Evolutionary conservation across 2,329 filamentous ascomycete species (phyloP).

Genomic region (Cladophialophora psammophila): DNA sequence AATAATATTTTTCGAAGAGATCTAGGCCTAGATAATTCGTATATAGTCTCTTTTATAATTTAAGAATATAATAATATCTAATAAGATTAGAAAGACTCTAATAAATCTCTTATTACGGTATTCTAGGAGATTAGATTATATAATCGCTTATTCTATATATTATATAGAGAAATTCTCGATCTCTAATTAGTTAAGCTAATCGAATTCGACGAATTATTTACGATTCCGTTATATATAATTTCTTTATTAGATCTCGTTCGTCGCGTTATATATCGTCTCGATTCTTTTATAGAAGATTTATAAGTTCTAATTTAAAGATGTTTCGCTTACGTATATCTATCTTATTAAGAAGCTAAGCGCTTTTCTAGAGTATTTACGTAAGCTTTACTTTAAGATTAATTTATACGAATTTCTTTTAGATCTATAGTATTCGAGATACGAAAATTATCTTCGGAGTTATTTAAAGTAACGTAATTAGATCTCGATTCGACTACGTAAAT

Average conservation of each 20-base stretch:
- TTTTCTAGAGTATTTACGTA: neutral
- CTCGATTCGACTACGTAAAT: no score
- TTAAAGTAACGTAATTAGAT: no score
- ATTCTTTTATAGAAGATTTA: neutral
- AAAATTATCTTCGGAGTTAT: no score
- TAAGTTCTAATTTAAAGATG: neutral
- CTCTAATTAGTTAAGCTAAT: slow-evolving; percentile 12
- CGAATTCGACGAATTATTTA: neutral
- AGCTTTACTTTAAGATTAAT: neutral
- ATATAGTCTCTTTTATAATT: neutral
- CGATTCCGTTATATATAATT: neutral
- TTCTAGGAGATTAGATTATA: neutral
- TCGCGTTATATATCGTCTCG: neutral
- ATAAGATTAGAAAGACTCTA: no score
- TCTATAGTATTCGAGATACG: no score
- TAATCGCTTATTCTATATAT: neutral
- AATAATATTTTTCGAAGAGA: neutral
- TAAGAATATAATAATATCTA: neutral
- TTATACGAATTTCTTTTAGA: neutral
- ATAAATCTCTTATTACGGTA: neutral
- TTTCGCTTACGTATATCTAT: neutral
- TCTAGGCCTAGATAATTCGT: neutral
- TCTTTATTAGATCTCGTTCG: neutral
- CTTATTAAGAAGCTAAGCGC: neutral
- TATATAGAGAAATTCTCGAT: neutral